Percentiles rank a stretch among this genome's conserved stretches.
Conservation (phyloP, 495 filamentous ascomycete species). For the Podospora pseudocomata region DNA sequence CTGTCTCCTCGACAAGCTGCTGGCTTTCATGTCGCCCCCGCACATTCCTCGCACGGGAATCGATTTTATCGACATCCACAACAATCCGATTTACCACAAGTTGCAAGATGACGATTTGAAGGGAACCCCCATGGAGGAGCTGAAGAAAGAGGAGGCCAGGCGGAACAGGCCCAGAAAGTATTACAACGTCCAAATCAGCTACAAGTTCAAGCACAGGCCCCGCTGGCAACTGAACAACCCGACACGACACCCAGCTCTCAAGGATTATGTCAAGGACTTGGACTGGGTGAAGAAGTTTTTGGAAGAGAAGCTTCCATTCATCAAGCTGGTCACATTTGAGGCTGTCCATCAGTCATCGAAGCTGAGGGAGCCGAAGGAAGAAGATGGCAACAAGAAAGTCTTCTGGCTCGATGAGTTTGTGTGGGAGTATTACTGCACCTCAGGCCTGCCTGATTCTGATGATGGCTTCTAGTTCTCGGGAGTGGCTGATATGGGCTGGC, state of each 20-base stretch:
- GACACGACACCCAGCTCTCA: background rate
- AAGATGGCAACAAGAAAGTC: background rate
- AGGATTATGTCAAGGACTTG: constrained; percentile 13
- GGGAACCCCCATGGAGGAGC: background rate
- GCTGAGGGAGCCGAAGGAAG: background rate
- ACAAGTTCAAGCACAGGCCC: background rate
- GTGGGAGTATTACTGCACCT: constrained; percentile 11
- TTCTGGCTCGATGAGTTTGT: constrained; percentile 14
- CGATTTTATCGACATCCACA: constrained; percentile 29
- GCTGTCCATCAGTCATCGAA: constrained; percentile 6
- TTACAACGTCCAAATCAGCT: background rate
- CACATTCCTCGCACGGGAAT: constrained; percentile 26
- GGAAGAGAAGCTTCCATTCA: constrained; percentile 20
- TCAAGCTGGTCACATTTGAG: constrained; percentile 6
- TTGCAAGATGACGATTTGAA: constrained; percentile 6
- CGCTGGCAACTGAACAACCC: background rate
- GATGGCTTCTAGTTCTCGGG: background rate
- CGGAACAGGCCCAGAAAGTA: background rate
- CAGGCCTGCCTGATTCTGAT: background rate
- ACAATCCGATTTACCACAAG: constrained; percentile 23
- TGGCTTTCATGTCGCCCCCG: constrained; percentile 26
- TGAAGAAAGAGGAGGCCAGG: constrained; percentile 4
- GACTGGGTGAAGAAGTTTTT: constrained; percentile 26
- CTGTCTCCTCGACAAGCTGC: constrained; percentile 36
- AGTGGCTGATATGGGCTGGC: background rate